Base-by-base conservation (phyloP, 2,329 filamentous ascomycete species). In the Sporothrix brunneoviolacea region DNA sequence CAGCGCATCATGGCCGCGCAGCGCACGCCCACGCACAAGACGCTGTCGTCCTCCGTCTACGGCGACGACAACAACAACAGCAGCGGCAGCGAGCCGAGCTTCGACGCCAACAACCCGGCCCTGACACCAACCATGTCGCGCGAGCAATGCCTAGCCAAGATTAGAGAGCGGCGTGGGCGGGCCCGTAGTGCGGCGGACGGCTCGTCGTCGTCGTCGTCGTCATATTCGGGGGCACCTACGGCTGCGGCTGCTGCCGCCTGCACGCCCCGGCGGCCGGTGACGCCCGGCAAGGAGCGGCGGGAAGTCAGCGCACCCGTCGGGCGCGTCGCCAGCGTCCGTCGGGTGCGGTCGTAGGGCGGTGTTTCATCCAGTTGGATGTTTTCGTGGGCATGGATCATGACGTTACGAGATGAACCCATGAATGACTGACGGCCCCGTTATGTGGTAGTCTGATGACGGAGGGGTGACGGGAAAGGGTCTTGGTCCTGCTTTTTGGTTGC, bases 91-190 rank as follows among this genome's bases (percentile, higher is more conserved):
- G 57, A 57, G 8, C 68, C 69, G 4, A 71, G 68, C 9, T 81
- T 80, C 58, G 77, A 81, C 62, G 61, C 70, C 36, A 75, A 67
- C 53, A 76, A 82, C 61, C 77, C 78, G 18, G 79, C 79, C 9
- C 64, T 84, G 54, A 82, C 76, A 37, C 79, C 80, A 5, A 84
- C 81, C 35, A 82, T 84, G 77, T 80, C 80, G 22, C 76, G 87
- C 48, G 87, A 89, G 64, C 76, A 89, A 65, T 86, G 86, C 4
- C 74, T 91, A 15, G 84, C 84, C 50, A 81, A 84, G 63, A 91
- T 91, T 57, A 76, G 82, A 48, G 83, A 88, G 67, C 75, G 87
- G 24, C 71, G 87, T 48, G 85, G 84, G 7, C 72, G 87, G 40
- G 84, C 86, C 51, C 76, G 81, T 58, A 88, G 83, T 63, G 78